A percentile compares a stretch with the other conserved stretches of the same genome.
These are phyloP conservation scores for Mycena amicta DNA, from an alignment of 768 basidiomycete species.

Conservation along the genomic window DNA sequence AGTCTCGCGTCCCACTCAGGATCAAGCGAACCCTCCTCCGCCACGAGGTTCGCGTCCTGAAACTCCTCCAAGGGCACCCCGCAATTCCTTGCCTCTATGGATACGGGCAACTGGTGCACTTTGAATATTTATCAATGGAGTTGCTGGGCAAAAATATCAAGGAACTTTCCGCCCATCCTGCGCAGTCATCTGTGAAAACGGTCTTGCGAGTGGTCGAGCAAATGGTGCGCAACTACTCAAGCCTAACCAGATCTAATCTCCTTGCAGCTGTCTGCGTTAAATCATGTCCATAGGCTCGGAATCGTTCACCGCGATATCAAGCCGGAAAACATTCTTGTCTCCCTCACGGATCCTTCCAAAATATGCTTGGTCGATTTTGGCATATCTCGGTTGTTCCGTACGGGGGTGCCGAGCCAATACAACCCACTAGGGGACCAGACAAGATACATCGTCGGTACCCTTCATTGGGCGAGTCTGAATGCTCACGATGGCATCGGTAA, in stretches of 20 bases:
- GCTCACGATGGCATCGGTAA: background rate
- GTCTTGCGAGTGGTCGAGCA: no score
- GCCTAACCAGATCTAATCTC: no score
- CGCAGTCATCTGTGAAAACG: no score
- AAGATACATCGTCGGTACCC: background rate
- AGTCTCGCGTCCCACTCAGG: background rate
- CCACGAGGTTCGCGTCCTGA: slow-evolving; percentile 31
- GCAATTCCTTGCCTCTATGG: slow-evolving; percentile 35
- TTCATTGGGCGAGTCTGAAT: background rate
- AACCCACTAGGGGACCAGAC: background rate
- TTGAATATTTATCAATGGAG: background rate
- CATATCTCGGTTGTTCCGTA: slow-evolving; percentile 1
- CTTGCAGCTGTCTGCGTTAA: no score
- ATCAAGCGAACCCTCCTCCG: slow-evolving; percentile 26
- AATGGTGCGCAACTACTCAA: no score
- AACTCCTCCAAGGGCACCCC: slow-evolving; percentile 31
- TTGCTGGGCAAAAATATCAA: background rate
- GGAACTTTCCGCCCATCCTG: no score
- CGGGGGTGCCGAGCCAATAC: background rate
- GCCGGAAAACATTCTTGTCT: slow-evolving; percentile 16
- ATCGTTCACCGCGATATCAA: slow-evolving; percentile 26
- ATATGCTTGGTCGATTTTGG: slow-evolving; percentile 18
- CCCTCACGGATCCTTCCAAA: slow-evolving; percentile 2
- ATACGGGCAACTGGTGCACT: background rate
- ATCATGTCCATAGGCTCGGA: no score